These are phyloP conservation scores for Alternaria gansuensis DNA, from an alignment of 2,329 filamentous ascomycete species.

Conservation along the genomic window DNA sequence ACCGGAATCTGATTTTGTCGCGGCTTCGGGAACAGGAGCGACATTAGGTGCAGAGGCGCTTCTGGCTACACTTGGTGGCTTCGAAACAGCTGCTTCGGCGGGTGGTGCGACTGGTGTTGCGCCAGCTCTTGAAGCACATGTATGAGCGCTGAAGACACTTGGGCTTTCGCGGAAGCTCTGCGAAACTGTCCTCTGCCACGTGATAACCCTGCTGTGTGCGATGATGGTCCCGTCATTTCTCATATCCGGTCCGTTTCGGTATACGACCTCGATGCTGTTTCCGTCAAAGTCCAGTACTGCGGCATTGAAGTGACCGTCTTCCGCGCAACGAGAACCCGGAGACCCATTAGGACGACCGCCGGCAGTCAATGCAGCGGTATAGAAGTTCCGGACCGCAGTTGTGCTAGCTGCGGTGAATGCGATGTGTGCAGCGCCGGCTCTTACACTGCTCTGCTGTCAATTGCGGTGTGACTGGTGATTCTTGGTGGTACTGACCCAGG, in stretches of 20 bases:
- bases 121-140: constrained; percentile 36
- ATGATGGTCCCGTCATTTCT: constrained; percentile 53
- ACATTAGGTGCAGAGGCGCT: constrained; percentile 47
- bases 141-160: constrained; percentile 45
- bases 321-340: constrained; percentile 62
- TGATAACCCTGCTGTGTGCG: constrained; percentile 58
- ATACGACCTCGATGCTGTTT: constrained; percentile 83
- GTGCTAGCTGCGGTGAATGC: constrained; percentile 74
- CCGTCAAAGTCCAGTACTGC: constrained; percentile 80
- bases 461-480: constrained; percentile 30
- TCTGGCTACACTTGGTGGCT: constrained; percentile 39
- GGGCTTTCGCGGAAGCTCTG: constrained; percentile 45
- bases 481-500: constrained; percentile 59
- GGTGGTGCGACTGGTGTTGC: constrained; percentile 36
- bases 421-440: constrained; percentile 66
- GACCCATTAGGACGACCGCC: constrained; percentile 67
- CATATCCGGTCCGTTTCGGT: constrained; percentile 57
- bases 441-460: constrained; percentile 48
- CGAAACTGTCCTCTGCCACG: constrained; percentile 47
- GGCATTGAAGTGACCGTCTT: constrained; percentile 68
- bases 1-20: constrained; percentile 44
- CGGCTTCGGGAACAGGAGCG: constrained; percentile 33
- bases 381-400: constrained; percentile 74
- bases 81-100: constrained; percentile 39
- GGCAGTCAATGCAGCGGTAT: constrained; percentile 72